Evolutionary conservation across 2,329 filamentous ascomycete genomes (phyloP), one percentile per base, ranked within the genome.

Genomic region (Fusarium falciforme): DNA sequence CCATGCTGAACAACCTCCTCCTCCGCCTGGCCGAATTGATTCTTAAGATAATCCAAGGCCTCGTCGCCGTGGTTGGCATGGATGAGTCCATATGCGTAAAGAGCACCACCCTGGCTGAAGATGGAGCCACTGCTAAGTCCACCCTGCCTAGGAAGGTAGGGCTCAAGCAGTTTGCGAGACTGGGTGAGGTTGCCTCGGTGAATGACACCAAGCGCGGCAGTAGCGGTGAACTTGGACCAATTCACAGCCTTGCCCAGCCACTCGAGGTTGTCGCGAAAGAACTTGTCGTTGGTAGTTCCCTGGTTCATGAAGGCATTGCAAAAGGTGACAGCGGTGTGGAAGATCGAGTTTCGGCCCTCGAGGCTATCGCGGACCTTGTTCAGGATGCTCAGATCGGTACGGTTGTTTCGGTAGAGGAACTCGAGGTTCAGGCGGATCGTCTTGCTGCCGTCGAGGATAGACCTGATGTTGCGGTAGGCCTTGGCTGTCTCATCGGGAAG

Each of bases 261-360:
- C 76, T 99, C 96, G 27, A 99, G 85, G 81, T 99, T 99, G 80
- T 98, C 95, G 9, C 97, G 91, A 90, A 99, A 98, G 86, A 99
- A 99, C 80, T 96, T 97, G 85, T 99, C 96, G 78, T 98, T 96
- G 0, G 96, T 98, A 1, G 96, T 99, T 68, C 96, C 97, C 63
- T 97, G 95, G 82, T 99, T 97, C 96, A 99, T 99, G 82, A 99
- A 98, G 12, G 95, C 96, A 79, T 98, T 98, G 80, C 96, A 96
- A 79, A 99, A 96, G 1, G 96, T 98, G 65, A 99, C 94, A 5
- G 95, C 95, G 1, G 95, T 97, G 83, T 99, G 96, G 89, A 98
- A 98, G 77, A 99, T 99, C 35, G 96, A 98, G 85, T 98, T 98
- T 62, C 97, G 91, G 38, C 95, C 95, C 81, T 99, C 96, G 17